Percentiles rank a stretch among this genome's conserved stretches.
Conservation (phyloP, 2,329 filamentous ascomycete genomes). For the Botrytis pseudocinerea region DNA sequence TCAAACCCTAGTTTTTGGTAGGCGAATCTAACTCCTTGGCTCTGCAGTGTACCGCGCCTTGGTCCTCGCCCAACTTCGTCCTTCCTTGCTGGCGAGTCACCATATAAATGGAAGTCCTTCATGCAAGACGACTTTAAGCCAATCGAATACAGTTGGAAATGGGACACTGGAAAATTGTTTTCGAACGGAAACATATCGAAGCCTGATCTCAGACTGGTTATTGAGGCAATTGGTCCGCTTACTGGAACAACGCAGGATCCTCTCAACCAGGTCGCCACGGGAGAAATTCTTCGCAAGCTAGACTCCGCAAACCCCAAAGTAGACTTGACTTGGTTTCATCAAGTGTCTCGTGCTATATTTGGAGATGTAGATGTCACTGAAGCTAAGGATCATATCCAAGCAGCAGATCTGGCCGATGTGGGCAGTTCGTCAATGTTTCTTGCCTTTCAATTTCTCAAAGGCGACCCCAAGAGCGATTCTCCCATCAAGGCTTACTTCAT, state of each 20-base stretch:
- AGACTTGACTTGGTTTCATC: conserved; percentile 7
- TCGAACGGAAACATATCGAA: conserved; percentile 6
- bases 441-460: conserved; percentile 1
- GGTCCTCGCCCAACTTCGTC: not conserved
- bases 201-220: conserved; percentile 2
- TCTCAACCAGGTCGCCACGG: not conserved
- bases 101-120: conserved; percentile 9
- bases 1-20: not conserved
- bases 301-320: not conserved
- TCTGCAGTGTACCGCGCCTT: not conserved
- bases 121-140: conserved; percentile 9
- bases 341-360: not conserved
- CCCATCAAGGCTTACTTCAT: conserved; percentile 4
- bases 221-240: not conserved
- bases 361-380: not conserved
- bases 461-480: conserved; percentile 9
- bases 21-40: not conserved
- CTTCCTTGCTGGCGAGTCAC: not conserved
- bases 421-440: conserved; percentile 7
- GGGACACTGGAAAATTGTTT: not conserved
- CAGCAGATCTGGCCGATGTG: not conserved
- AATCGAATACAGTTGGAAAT: conserved; percentile 8
- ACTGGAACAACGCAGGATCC: not conserved
- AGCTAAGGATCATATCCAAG: not conserved
- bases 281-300: not conserved